A percentile compares a stretch with the other conserved stretches of the same genome.
Evolutionary conservation across 805 yeast species (phyloP).

Genomic region (Yarrowia hollandica): DNA sequence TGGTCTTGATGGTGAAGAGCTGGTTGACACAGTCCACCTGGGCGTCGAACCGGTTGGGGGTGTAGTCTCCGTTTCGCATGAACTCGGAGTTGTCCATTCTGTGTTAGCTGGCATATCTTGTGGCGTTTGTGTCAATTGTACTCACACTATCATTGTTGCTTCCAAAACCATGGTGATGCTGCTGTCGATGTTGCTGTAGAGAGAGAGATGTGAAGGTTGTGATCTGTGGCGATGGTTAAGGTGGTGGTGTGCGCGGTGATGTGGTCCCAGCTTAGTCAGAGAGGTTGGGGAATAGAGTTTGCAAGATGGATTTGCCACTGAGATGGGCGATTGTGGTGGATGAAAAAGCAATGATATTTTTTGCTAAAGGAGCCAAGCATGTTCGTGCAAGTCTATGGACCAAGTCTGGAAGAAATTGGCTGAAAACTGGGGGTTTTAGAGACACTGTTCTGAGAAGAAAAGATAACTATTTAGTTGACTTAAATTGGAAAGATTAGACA

Average conservation of each 20-base stretch:
- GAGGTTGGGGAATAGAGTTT: too few relatives aligned
- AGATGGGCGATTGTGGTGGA: too few relatives aligned
- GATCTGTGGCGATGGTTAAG: slow-evolving; percentile 8
- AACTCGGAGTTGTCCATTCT: slow-evolving; percentile 90
- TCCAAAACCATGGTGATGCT: slow-evolving; percentile 72
- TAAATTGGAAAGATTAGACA: too few relatives aligned
- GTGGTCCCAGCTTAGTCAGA: too few relatives aligned
- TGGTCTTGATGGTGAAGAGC: slow-evolving; percentile 81
- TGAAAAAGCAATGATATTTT: too few relatives aligned
- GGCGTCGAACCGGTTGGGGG: slow-evolving; percentile 85
- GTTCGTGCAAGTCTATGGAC: too few relatives aligned
- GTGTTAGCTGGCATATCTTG: background rate
- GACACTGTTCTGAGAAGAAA: too few relatives aligned
- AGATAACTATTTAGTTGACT: too few relatives aligned
- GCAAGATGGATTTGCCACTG: slow-evolving; percentile 15
- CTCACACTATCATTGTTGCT: slow-evolving; percentile 84
- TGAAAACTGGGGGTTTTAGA: too few relatives aligned
- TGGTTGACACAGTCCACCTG: slow-evolving; percentile 86
- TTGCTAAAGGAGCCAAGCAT: too few relatives aligned
- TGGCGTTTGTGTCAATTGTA: background rate
- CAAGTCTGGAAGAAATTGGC: too few relatives aligned
- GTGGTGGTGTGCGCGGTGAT: background rate
- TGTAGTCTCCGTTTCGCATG: slow-evolving; percentile 93
- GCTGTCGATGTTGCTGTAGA: background rate
- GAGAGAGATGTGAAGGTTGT: slow-evolving; percentile 7